Conservation (phyloP, 176 grass and related monocot genomes). For the Triticum turgidum region DNA sequence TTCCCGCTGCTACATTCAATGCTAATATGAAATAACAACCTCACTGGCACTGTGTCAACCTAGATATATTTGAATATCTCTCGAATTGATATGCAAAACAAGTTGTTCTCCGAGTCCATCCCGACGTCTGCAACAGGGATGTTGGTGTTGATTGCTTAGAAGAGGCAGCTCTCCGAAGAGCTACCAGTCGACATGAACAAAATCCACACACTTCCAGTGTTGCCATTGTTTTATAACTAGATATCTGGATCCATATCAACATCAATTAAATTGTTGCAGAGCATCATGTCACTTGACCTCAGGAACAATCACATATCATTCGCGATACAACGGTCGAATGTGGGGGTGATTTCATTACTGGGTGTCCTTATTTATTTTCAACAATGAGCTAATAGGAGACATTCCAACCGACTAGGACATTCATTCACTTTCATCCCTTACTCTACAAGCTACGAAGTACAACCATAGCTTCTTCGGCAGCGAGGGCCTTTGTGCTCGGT, state of each 20-base stretch:
- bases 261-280: no score
- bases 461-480: conserved; percentile 56
- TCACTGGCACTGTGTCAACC: not conserved
- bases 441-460: conserved; percentile 41
- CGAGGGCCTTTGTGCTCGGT: conserved; percentile 34
- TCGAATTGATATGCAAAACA: not conserved
- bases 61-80: not conserved
- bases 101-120: not conserved
- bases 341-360: conserved; percentile 25
- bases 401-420: conserved; percentile 39
- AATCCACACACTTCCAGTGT: no score
- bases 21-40: not conserved
- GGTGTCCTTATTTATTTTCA: conserved; percentile 29
- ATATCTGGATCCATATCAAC: no score
- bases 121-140: not conserved
- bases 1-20: not conserved
- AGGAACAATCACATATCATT: conserved; percentile 46
- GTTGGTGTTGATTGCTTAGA: not conserved
- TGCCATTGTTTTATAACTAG: no score
- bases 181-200: not conserved
- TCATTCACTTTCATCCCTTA: no score
- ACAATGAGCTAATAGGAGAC: conserved; percentile 43
- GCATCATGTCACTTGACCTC: no score
- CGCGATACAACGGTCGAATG: conserved; percentile 22
- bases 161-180: not conserved